phyloP scores from a whole-genome alignment of 225 moss, liverwort and hornwort genomes.

The Takakia lepidozioides region DNA sequence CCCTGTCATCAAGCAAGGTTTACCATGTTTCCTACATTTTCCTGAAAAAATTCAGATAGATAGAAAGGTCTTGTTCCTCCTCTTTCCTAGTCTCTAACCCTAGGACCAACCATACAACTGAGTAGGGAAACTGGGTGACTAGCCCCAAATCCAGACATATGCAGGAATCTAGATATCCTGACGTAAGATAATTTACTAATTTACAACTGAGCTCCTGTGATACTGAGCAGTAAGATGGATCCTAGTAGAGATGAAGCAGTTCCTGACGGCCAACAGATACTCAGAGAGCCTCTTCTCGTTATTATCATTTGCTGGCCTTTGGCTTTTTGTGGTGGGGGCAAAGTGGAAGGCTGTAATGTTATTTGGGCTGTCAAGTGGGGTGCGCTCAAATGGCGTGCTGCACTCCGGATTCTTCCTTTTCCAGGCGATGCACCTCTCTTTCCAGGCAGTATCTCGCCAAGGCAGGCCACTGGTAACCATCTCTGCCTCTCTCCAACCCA shows the following conservation, averaged over 20 bases:
- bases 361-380: slow-evolving; percentile 64
- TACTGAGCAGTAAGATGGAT: no score
- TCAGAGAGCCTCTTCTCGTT: slow-evolving; percentile 81
- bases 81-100: not conserved
- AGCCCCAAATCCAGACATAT: no score
- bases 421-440: slow-evolving; percentile 76
- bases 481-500: not conserved
- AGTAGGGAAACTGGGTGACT: no score
- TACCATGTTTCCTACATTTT: no score
- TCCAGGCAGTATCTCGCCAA: slow-evolving; percentile 23
- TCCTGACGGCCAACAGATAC: slow-evolving; percentile 70
- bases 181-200: no score
- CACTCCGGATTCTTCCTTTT: slow-evolving; percentile 87
- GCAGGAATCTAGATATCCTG: no score
- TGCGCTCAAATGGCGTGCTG: slow-evolving; percentile 82
- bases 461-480: slow-evolving; percentile 34
- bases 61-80: not conserved
- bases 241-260: no score
- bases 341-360: slow-evolving; percentile 59
- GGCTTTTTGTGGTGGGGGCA: slow-evolving; percentile 53
- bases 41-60: not conserved
- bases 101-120: not conserved
- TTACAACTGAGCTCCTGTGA: no score
- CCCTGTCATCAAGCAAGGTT: no score
- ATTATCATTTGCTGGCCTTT: slow-evolving; percentile 76